phyloP scores from a whole-genome alignment of 1,284 basidiomycete genomes.

The Puccinia brachypodii region DNA sequence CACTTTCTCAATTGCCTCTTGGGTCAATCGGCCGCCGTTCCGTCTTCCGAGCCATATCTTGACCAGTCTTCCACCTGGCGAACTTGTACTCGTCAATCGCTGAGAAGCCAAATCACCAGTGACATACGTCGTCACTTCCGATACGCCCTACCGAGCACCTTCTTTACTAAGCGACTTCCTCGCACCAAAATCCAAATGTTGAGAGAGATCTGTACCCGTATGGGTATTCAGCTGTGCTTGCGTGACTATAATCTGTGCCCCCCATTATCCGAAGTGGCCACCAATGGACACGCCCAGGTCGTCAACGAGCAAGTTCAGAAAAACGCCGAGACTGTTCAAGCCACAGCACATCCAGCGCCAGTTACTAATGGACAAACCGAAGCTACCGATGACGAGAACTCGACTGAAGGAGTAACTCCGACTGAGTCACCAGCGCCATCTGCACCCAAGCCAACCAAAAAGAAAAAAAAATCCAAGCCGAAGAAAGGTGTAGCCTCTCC shows the following conservation, averaged over 20 bases:
- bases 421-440: conserved; percentile 21
- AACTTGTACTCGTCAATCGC: conserved; percentile 60
- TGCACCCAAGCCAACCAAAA: conserved; percentile 52
- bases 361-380: conserved; percentile 11
- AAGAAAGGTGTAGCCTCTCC: conserved; percentile 56
- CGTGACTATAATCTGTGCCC: conserved; percentile 60
- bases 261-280: conserved; percentile 39
- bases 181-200: conserved; percentile 60
- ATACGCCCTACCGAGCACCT: conserved; percentile 59
- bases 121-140: conserved; percentile 61
- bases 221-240: conserved; percentile 63
- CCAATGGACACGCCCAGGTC: conserved; percentile 22
- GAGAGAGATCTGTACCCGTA: conserved; percentile 61
- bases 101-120: conserved; percentile 58
- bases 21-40: conserved; percentile 59
- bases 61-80: conserved; percentile 59
- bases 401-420: conserved; percentile 33
- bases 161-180: conserved; percentile 57
- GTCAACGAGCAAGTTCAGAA: conserved; percentile 45
- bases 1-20: conserved; percentile 66
- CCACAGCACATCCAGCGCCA: conserved; percentile 33
- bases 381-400: conserved; percentile 48
- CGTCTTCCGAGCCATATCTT: conserved; percentile 59
- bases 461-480: conserved; percentile 56
- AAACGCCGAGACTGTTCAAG: conserved; percentile 48